Evolutionary conservation across 1,284 basidiomycete genomes (phyloP).

Genomic region (Pseudozyma tsukubaensis): DNA sequence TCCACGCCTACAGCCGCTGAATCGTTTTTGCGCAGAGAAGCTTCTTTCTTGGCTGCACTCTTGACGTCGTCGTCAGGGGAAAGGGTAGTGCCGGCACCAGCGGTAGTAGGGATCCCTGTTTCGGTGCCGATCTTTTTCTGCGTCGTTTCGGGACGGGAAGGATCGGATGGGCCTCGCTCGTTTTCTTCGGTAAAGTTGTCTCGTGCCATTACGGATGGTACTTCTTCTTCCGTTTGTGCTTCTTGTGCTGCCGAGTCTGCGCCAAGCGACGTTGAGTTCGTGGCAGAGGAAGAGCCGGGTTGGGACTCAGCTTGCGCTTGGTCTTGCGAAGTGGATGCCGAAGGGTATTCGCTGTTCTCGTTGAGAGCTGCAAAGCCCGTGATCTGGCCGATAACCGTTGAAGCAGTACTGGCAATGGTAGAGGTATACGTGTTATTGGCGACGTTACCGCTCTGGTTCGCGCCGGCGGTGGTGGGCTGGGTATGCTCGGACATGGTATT

Average conservation of each 20-base stretch:
- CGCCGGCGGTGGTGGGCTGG: too few relatives aligned
- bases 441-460: too few relatives aligned
- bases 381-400: conserved; percentile 8
- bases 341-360: conserved; percentile 3
- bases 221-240: not conserved
- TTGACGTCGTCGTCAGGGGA: conserved; percentile 37
- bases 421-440: not conserved
- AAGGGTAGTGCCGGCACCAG: conserved; percentile 44
- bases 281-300: not conserved
- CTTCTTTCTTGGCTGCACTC: conserved; percentile 12
- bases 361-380: conserved; percentile 30
- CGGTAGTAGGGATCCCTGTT: conserved; percentile 45
- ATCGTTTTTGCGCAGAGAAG: not conserved
- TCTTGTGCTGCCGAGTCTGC: not conserved
- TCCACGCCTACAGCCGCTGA: conserved; percentile 40
- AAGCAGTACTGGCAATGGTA: not conserved
- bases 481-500: too few relatives aligned
- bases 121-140: conserved; percentile 40
- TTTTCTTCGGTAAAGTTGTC: conserved; percentile 7
- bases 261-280: not conserved
- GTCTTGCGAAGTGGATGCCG: not conserved
- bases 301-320: not conserved
- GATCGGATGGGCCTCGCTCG: conserved; percentile 15
- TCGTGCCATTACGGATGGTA: not conserved
- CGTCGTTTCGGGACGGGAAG: conserved; percentile 14